phyloP scores from a whole-genome alignment of 495 filamentous ascomycete species.

The Penicillium angulare region DNA sequence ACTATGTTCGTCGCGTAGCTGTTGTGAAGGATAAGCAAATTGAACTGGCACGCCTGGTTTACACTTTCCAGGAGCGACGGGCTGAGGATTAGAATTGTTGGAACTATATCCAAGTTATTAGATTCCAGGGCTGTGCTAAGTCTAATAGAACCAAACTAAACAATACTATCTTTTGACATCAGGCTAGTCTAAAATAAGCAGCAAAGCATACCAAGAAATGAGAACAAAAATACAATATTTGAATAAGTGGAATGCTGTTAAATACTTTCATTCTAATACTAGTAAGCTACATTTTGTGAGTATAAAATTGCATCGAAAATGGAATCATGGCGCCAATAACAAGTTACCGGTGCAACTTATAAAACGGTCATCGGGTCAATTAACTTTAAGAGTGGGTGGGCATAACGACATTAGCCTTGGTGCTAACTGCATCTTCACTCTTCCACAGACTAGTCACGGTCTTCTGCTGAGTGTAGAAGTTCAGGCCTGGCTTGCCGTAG shows the following conservation, averaged over 20 bases:
- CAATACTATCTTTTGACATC: no score
- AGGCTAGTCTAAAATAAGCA: no score
- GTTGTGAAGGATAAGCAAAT: slow-evolving; percentile 61
- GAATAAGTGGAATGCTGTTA: background rate
- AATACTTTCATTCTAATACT: background rate
- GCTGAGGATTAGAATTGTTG: slow-evolving; percentile 4
- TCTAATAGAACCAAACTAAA: no score
- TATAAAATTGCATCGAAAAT: background rate
- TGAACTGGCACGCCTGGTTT: slow-evolving; percentile 68
- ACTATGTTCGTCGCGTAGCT: slow-evolving; percentile 65
- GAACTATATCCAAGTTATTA: background rate
- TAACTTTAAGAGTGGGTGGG: slow-evolving; percentile 77
- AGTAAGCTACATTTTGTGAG: slow-evolving; percentile 4
- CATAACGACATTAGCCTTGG: slow-evolving; percentile 86
- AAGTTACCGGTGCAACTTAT: background rate
- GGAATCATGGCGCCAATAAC: slow-evolving; percentile 1
- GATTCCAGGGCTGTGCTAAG: background rate
- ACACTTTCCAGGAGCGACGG: slow-evolving; percentile 51
- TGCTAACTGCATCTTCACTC: slow-evolving; percentile 73
- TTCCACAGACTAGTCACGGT: slow-evolving; percentile 94
- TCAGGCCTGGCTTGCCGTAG: slow-evolving; percentile 87
- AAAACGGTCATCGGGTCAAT: background rate
- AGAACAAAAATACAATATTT: background rate
- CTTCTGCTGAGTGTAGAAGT: slow-evolving; percentile 97
- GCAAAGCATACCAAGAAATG: background rate